Evolutionary conservation across 2,329 filamentous ascomycete genomes (phyloP), one percentile per base, ranked within the genome.

Genomic region (Claviceps arundinis): DNA sequence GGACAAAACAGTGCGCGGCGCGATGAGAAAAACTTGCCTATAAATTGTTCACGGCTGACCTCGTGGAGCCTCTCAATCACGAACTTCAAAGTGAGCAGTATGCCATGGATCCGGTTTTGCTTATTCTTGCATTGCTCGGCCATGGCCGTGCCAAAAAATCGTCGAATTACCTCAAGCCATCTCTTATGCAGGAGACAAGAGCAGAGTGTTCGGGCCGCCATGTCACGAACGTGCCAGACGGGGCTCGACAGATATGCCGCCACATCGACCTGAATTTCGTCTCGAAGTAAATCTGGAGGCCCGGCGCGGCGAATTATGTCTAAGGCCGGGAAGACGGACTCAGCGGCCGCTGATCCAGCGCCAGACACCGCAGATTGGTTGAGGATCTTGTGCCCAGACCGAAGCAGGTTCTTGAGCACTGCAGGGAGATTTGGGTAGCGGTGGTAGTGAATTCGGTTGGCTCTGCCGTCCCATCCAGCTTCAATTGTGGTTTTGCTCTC

Each of bases 151-250:
- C 55, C 56, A 9, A 76, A 62, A 2, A 76, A 61, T 14, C 56
- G 54, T 26, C 61, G 62, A 4, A 80, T 61, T 1, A 63, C 62
- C 9, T 59, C 58, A 0, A 75, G 61, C 76, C 78, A 81, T 24
- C 70, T 65, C 3, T 72, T 65, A 17, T 73, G 70, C 2, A 82
- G 64, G 22, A 83, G 66, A 55, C 84, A 80, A 0, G 80, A 81
- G 60, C 80, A 82, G 13, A 87, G 71, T 0, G 87, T 87, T 16
- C 85, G 76, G 0, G 87, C 86, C 1, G 87, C 85, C 64, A 90
- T 88, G 59, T 91, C 87, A 48, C 88, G 75, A 6, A 93, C 80
- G 62, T 89, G 85, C 88, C 88, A 93, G 17, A 88, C 78, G 0
- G 76, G 76, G 56, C 83, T 89, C 11, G 73, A 76, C 3, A 89